Evolutionary conservation across 1,139 yeast genomes (phyloP).

Genomic region (Suhomyces anneliseae): DNA sequence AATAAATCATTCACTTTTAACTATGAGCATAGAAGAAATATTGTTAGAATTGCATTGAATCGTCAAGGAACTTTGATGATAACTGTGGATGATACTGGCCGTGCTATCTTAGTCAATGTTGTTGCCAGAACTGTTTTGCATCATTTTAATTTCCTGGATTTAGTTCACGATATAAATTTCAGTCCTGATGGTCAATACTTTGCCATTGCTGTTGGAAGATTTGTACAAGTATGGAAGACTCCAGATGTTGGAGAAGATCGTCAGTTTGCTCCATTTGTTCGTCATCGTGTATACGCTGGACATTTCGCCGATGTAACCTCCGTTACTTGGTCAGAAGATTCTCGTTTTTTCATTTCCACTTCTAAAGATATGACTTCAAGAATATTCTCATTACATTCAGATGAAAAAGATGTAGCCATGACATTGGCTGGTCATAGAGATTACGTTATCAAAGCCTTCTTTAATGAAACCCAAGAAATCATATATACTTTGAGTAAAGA

Average conservation of each 20-base stretch:
- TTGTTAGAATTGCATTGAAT: conserved; percentile 77
- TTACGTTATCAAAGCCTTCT: conserved; percentile 82
- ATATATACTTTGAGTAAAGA: conserved; percentile 92
- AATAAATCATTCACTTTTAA: conserved; percentile 86
- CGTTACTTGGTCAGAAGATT: conserved; percentile 86
- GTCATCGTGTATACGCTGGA: conserved; percentile 88
- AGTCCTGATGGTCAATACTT: conserved; percentile 88
- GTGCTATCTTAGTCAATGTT: conserved; percentile 89
- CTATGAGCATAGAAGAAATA: conserved; percentile 89
- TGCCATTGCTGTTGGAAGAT: conserved; percentile 82
- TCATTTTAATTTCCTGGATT: conserved; percentile 88
- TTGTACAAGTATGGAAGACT: conserved; percentile 91
- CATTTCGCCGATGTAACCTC: conserved; percentile 82
- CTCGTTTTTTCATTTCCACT: conserved; percentile 80
- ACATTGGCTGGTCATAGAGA: conserved; percentile 93
- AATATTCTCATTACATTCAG: conserved; percentile 73
- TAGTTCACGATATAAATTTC: conserved; percentile 71
- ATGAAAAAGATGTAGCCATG: conserved; percentile 79
- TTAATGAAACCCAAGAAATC: conserved; percentile 79
- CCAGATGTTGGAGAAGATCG: conserved; percentile 73
- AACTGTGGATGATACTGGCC: conserved; percentile 89
- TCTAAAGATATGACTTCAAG: conserved; percentile 90
- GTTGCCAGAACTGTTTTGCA: conserved; percentile 84
- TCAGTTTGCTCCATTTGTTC: conserved; percentile 94
- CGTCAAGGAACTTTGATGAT: conserved; percentile 76